Percentiles rank a stretch among this genome's conserved stretches.
Evolutionary conservation across 495 filamentous ascomycete species (phyloP).

Genomic region (Penicillium silybi): DNA sequence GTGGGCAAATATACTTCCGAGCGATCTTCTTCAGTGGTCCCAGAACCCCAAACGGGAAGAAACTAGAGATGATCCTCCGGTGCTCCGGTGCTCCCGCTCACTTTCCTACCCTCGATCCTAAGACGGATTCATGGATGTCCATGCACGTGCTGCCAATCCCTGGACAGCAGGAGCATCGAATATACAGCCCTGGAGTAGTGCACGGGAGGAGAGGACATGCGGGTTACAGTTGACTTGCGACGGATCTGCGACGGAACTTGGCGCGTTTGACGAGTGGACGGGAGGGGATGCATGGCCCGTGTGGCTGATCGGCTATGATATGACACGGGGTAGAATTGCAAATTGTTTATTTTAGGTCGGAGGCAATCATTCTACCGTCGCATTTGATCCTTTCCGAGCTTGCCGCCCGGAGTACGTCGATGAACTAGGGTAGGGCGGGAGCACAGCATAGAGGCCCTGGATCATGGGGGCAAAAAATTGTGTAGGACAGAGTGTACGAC

Average conservation of each 20-base stretch:
- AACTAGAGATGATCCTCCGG: not conserved
- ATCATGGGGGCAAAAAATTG: not conserved
- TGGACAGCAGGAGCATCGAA: not conserved
- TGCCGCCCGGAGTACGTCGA: no score
- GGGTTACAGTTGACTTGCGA: not conserved
- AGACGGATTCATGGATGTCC: not conserved
- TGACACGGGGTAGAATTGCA: not conserved
- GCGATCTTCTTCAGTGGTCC: constrained; percentile 2
- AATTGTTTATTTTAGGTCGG: not conserved
- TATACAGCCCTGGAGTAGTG: no score
- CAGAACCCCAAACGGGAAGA: not conserved
- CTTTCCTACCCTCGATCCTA: no score
- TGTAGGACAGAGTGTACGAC: not conserved
- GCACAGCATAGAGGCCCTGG: not conserved
- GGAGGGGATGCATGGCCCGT: constrained; percentile 24
- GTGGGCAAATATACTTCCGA: not conserved
- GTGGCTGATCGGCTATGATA: constrained; percentile 14
- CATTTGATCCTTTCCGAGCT: not conserved
- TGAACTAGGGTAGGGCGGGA: not conserved
- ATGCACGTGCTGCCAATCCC: not conserved
- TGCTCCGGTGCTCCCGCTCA: not conserved
- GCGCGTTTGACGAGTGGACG: constrained; percentile 23
- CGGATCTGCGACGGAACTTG: constrained; percentile 22
- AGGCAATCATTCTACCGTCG: not conserved
- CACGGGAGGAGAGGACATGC: no score